Evolutionary conservation across 2,329 filamentous ascomycete species (phyloP), one percentile per base, ranked within the genome.

Genomic region (Exophiala alcalophila): DNA sequence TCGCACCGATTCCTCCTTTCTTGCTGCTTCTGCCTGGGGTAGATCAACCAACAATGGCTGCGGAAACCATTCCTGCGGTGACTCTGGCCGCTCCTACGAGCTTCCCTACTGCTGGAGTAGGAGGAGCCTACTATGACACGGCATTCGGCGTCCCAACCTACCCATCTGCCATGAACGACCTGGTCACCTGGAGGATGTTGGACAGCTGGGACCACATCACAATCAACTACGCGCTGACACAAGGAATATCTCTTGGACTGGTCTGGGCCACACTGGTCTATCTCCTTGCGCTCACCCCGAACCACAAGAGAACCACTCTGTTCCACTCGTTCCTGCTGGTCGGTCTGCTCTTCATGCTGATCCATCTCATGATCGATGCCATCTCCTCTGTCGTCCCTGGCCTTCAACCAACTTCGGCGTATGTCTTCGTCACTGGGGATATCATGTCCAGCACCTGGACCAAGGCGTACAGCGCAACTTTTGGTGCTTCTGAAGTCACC

Each of bases 191-290:
- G 50, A 16, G 39, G 7, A n/a, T 46, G 10, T 15, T 53, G 25
- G 50, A 53, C 40, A 46, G 34, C 25, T 53, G 44, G 36, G 30
- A 35, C 24, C 30, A 34, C 6, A 10, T 41, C 43, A 38, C 30
- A 6, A 24, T 42, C 35, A 45, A 40, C 25, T 44, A 45, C 23
- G 28, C 34, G 23, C 20, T 33, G 12, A 42, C 27, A 20, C 33
- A 44, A 26, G 50, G 50, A 25, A 36, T 50, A 18, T 40, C 47
- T 7, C 23, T 37, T 4, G 50, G 50, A 14, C 25, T 53, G 19
- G 23, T 43, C 27, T 49, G 47, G 46, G 47, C 44, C 10, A 45
- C 50, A 7, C 25, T 53, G 39, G 40, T 49, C 43, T 53, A 53
- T 38, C 42, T 53, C 9, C 47, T 50, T 8, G 47, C 47, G 14